Conservation (phyloP, 2,329 filamentous ascomycete species). For the Penicillium sp. region DNA sequence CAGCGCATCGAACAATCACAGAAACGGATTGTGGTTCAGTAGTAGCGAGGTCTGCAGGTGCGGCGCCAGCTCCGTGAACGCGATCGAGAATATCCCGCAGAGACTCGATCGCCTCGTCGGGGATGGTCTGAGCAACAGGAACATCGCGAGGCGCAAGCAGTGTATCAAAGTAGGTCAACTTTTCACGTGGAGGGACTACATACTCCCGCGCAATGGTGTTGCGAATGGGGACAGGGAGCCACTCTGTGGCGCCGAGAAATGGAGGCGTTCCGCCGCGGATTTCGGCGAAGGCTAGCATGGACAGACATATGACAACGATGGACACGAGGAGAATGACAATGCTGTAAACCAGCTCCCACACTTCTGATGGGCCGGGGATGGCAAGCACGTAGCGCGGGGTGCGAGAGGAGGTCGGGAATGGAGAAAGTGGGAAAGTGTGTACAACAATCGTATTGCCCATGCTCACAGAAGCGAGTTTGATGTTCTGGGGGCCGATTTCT, state of each 20-base stretch:
- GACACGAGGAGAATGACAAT: constrained; percentile 62
- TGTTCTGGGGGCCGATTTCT: constrained; percentile 56
- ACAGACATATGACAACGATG: constrained; percentile 62
- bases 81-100: constrained; percentile 33
- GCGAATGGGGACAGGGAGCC: constrained; percentile 57
- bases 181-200: constrained; percentile 24
- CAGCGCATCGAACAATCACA: constrained; percentile 27
- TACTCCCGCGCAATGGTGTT: constrained; percentile 44
- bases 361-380: constrained; percentile 57
- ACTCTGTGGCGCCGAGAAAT: constrained; percentile 56
- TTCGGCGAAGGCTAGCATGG: constrained; percentile 65
- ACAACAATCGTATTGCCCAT: constrained; percentile 78
- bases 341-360: constrained; percentile 56
- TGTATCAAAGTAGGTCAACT: constrained; percentile 19
- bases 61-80: constrained; percentile 24
- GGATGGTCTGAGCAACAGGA: background rate
- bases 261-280: constrained; percentile 60
- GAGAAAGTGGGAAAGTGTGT: constrained; percentile 71
- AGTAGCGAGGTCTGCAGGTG: constrained; percentile 18
- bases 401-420: constrained; percentile 44
- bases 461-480: constrained; percentile 80
- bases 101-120: constrained; percentile 17
- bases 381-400: constrained; percentile 71
- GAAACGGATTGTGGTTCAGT: constrained; percentile 13
- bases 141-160: constrained; percentile 7